Evolutionary conservation across 1,284 basidiomycete species (phyloP).

Genomic region (Trametes polyzona): DNA sequence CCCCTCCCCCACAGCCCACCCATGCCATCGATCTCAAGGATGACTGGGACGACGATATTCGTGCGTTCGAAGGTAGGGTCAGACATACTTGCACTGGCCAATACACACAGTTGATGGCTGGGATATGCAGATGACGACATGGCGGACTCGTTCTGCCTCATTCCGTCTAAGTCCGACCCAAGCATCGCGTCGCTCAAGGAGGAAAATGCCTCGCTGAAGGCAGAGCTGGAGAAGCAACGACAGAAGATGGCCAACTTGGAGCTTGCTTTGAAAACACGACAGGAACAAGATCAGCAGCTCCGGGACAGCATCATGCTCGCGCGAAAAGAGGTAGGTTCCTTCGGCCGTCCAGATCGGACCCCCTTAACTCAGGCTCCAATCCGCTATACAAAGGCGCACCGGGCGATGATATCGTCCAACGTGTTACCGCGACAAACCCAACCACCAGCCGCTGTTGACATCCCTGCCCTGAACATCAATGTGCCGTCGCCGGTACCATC

Average conservation of each 20-base stretch:
- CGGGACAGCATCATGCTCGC: constrained; percentile 80
- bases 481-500: constrained; percentile 55
- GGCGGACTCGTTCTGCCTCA: constrained; percentile 76
- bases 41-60: constrained; percentile 46
- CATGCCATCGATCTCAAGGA: constrained; percentile 35
- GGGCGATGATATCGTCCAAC: constrained; percentile 71
- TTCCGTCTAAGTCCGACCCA: constrained; percentile 62
- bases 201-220: constrained; percentile 66
- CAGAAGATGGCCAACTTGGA: constrained; percentile 63
- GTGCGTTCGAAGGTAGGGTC: constrained; percentile 45
- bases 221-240: constrained; percentile 59
- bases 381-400: constrained; percentile 79
- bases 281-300: constrained; percentile 76
- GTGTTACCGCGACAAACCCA: constrained; percentile 47
- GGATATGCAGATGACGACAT: constrained; percentile 62
- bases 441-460: constrained; percentile 46
- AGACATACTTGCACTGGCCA: too few relatives aligned
- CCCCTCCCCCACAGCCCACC: constrained; percentile 32
- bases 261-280: constrained; percentile 62
- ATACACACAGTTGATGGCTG: too few relatives aligned
- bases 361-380: too few relatives aligned
- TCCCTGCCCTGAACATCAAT: constrained; percentile 58
- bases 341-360: not conserved
- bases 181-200: constrained; percentile 55
- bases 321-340: constrained; percentile 65